These are phyloP conservation scores for Malassezia slooffiae DNA, from an alignment of 1,284 basidiomycete species.

Conservation along the genomic window DNA sequence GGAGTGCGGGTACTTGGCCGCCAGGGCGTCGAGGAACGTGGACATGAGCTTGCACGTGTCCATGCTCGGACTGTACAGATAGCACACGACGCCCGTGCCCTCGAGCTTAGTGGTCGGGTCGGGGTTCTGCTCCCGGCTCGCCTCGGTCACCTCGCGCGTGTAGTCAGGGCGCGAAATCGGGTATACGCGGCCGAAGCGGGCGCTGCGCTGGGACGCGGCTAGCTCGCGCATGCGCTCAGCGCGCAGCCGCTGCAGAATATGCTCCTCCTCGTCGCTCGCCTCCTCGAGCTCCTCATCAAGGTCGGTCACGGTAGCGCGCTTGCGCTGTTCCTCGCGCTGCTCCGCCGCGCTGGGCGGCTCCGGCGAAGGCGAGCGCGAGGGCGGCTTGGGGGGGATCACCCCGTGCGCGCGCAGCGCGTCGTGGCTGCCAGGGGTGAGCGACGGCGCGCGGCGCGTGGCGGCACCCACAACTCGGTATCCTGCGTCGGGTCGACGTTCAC, in stretches of 20 bases:
- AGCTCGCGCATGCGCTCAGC: slow-evolving; percentile 61
- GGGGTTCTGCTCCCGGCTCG: slow-evolving; percentile 54
- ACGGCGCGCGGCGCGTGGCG: too few species aligned
- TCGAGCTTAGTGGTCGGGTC: slow-evolving; percentile 22
- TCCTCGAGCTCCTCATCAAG: slow-evolving; percentile 31
- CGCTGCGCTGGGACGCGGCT: slow-evolving; percentile 55
- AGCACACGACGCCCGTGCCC: slow-evolving; percentile 76
- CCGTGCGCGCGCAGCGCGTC: slow-evolving; percentile 41
- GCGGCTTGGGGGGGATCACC: slow-evolving; percentile 41
- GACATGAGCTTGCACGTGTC: slow-evolving; percentile 60
- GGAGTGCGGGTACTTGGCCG: slow-evolving; percentile 70
- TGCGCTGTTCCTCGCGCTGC: slow-evolving; percentile 19
- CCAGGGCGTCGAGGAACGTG: slow-evolving; percentile 62
- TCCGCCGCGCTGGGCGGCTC: slow-evolving; percentile 27
- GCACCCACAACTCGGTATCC: slow-evolving; percentile 37
- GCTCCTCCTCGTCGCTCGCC: slow-evolving; percentile 59
- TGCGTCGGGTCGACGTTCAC: slow-evolving; percentile 30
- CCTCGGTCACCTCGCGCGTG: slow-evolving; percentile 85
- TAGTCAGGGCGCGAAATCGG: slow-evolving; percentile 89
- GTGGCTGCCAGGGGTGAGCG: slow-evolving; percentile 18
- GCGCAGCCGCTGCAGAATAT: slow-evolving; percentile 61
- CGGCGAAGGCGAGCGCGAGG: slow-evolving; percentile 41
- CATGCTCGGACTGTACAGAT: slow-evolving; percentile 66
- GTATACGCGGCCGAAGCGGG: slow-evolving; percentile 69
- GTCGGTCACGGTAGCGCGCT: slow-evolving; percentile 27